Percentiles rank a stretch among this genome's conserved stretches.
phyloP scores from a whole-genome alignment of 805 yeast genomes.

The Lachancea mirantina region DNA sequence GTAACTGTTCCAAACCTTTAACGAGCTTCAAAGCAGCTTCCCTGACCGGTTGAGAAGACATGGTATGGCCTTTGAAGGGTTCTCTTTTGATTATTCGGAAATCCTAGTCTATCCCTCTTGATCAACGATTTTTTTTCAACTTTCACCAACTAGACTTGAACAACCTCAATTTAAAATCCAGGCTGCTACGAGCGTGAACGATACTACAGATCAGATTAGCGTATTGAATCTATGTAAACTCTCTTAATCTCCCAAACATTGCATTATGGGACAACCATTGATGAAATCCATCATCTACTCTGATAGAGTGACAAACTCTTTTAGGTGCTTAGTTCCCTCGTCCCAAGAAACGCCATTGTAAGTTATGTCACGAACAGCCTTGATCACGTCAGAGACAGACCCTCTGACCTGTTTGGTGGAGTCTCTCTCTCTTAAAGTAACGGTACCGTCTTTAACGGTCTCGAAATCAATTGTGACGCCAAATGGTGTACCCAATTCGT shows the following conservation, averaged over 20 bases:
- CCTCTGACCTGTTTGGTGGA: constrained; percentile 96
- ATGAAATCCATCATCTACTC: too few species aligned
- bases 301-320: constrained; percentile 65
- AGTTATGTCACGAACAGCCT: constrained; percentile 69
- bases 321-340: constrained; percentile 69
- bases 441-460: constrained; percentile 76
- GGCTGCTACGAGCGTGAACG: too few species aligned
- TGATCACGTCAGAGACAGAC: constrained; percentile 59
- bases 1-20: constrained; percentile 51
- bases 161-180: not conserved
- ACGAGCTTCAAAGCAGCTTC: constrained; percentile 54
- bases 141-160: not conserved
- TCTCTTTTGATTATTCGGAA: not conserved
- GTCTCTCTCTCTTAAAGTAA: constrained; percentile 96
- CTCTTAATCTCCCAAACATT: too few species aligned
- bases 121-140: not conserved
- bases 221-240: too few species aligned
- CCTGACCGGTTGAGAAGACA: constrained; percentile 28
- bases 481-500: constrained; percentile 97
- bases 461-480: constrained; percentile 97
- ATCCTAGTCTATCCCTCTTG: not conserved
- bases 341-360: constrained; percentile 74
- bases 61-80: not conserved
- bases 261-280: too few species aligned
- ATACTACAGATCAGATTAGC: too few species aligned